phyloP scores from a whole-genome alignment of 495 filamentous ascomycete genomes.

The Apodospora peruviana region DNA sequence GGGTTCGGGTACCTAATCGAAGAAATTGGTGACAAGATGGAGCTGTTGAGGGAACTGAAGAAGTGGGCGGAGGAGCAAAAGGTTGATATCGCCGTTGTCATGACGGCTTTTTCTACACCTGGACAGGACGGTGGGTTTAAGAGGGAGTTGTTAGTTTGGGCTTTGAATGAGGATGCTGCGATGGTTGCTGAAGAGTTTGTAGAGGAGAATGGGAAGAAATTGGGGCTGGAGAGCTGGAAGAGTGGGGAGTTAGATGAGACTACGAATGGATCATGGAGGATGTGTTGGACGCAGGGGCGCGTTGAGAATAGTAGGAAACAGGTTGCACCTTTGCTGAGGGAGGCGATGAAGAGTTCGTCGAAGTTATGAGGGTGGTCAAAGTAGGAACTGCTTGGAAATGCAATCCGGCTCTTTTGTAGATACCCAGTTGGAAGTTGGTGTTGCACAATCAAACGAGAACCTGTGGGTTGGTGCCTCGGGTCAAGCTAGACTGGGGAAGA shows the following conservation, averaged over 20 bases:
- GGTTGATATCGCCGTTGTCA: constrained; percentile 64
- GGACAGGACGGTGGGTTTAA: constrained; percentile 51
- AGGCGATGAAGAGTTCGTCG: constrained; percentile 45
- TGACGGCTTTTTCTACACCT: constrained; percentile 77
- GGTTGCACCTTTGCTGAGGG: constrained; percentile 77
- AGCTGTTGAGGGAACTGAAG: constrained; percentile 28
- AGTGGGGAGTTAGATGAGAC: constrained; percentile 43
- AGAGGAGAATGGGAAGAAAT: constrained; percentile 34
- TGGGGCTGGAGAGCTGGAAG: constrained; percentile 55
- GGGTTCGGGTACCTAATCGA: constrained; percentile 56
- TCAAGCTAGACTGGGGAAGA: too few species aligned
- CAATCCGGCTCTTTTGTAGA: too few species aligned
- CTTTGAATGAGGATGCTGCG: constrained; percentile 35
- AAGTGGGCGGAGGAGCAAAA: constrained; percentile 52
- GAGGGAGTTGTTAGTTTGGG: constrained; percentile 72
- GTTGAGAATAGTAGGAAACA: constrained; percentile 75
- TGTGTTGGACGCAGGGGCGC: constrained; percentile 64
- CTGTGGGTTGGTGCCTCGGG: too few species aligned
- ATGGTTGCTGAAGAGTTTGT: constrained; percentile 51
- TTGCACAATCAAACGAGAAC: too few species aligned
- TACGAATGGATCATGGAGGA: constrained; percentile 38
- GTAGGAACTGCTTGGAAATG: too few species aligned
- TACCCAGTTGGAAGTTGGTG: too few species aligned
- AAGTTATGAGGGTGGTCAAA: constrained; percentile 17
- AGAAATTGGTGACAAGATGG: constrained; percentile 43